Evolutionary conservation across 2,329 filamentous ascomycete genomes (phyloP), one percentile per base, ranked within the genome.

Genomic region (Alternaria solani): DNA sequence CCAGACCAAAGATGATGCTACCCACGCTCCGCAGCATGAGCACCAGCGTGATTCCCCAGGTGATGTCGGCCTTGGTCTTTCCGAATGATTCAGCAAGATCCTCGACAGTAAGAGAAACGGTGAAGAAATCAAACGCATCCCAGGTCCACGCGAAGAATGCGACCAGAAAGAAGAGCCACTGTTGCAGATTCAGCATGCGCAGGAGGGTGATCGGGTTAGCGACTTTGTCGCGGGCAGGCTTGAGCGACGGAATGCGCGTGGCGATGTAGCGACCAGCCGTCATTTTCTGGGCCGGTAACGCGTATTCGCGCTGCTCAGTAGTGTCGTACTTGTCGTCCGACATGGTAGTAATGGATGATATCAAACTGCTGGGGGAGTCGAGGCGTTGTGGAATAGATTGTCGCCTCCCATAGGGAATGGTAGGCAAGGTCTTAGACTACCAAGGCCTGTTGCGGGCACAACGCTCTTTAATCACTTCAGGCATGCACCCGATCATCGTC

Each of bases 21-120:
- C 87, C 87, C 7, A 89, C 83, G 3, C 84, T 86, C 49, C 87
- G 82, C 62, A 88, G 81, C 87, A 89, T 89, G 16, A 89, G 62
- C 36, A 75, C 75, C 12, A 75, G 66, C 0, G 70, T 81, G 58
- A 83, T 81, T 48, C 81, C 85, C 86, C 86, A 88, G 2, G 87
- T 88, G 59, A 89, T 88, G 54, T 88, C 84, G 9, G 82, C 83
- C 51, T 85, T 85, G 3, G 82, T 80, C 64, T 83, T 85, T 49
- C 78, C 80, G 66, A 89, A 89, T 3, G 78, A 73, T 58, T 83
- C 78, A 3, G 86, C 85, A 11, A 89, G 76, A 38, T 86, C 70
- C 6, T 78, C 75, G 16, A 88, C 83, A 0, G 85, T 86, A 51
- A 88, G 75, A 5, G 84, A 87, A 25, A 88, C 86, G 25, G 86